Percentiles rank a stretch among this genome's conserved stretches.
Evolutionary conservation across 192 early-diverging fungal genomes (phyloP).

Genomic region (Polychytrium aggregatum): DNA sequence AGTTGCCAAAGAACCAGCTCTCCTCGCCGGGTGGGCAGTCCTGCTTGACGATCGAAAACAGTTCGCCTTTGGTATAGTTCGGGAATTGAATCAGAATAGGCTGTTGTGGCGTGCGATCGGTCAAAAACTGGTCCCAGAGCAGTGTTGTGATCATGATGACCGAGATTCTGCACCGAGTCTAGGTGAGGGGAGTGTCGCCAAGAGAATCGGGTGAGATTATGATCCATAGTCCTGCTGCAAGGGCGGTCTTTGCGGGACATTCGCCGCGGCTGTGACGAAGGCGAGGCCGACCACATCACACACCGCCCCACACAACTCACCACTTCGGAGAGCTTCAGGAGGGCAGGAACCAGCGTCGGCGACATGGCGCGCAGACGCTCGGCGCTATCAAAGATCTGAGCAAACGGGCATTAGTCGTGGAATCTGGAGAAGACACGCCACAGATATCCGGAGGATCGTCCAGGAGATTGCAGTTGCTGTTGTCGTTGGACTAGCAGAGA

Average conservation of each 20-base stretch:
- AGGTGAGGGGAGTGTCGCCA: not conserved
- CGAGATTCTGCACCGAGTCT: conserved; percentile 43
- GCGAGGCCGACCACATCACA: not conserved
- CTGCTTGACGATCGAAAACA: conserved; percentile 52
- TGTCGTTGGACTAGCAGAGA: not conserved
- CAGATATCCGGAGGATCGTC: no score
- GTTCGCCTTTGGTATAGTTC: conserved; percentile 62
- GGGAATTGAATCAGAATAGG: conserved; percentile 62
- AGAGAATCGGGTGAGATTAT: not conserved
- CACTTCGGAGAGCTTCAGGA: conserved; percentile 62
- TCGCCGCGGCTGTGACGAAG: conserved; percentile 1
- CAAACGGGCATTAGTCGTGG: no score
- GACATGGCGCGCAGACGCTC: conserved; percentile 66
- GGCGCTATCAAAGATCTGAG: conserved; percentile 65
- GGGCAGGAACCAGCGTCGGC: conserved; percentile 49
- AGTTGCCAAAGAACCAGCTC: conserved; percentile 52
- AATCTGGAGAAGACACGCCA: no score
- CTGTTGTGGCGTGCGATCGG: conserved; percentile 41
- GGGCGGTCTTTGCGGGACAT: no score
- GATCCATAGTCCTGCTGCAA: no score
- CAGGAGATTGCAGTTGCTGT: not conserved
- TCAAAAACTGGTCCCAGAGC: conserved; percentile 68
- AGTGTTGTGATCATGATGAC: conserved; percentile 65
- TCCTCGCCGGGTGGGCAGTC: conserved; percentile 58
- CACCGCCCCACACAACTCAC: conserved; percentile 20